Percentiles rank a stretch among this genome's conserved stretches.
Conservation (phyloP, 2,329 filamentous ascomycete species). For the Colletotrichum magnum region DNA sequence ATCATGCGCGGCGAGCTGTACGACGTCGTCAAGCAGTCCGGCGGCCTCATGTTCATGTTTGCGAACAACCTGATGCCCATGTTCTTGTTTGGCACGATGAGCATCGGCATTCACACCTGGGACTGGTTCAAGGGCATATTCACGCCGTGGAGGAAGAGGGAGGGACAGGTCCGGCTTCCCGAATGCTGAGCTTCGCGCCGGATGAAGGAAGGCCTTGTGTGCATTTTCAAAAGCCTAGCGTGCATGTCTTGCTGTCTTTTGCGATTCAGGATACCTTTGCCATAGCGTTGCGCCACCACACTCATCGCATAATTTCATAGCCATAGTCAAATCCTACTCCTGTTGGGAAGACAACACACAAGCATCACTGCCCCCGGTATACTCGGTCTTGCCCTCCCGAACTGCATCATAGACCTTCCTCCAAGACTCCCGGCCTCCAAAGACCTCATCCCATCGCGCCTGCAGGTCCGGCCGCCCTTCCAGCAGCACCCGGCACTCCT, state of each 20-base stretch:
- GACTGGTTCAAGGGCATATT: conserved; percentile 26
- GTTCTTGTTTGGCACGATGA: conserved; percentile 53
- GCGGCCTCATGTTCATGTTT: conserved; percentile 54
- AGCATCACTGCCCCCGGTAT: too few species aligned
- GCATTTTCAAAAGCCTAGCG: background rate
- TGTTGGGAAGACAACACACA: too few species aligned
- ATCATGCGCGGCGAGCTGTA: conserved; percentile 60
- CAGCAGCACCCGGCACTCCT: background rate
- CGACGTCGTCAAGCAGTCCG: conserved; percentile 54
- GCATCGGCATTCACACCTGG: conserved; percentile 45
- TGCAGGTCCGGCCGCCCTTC: conserved; percentile 8
- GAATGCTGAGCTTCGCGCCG: conserved; percentile 5
- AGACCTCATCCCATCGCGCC: conserved; percentile 2
- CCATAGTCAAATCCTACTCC: background rate
- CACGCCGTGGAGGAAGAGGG: conserved; percentile 6
- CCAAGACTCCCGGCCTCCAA: conserved; percentile 1
- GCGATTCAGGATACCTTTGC: background rate
- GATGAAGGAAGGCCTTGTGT: background rate
- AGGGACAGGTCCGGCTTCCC: conserved; percentile 18
- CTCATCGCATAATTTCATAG: background rate
- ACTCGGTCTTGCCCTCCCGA: background rate
- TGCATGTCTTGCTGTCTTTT: background rate
- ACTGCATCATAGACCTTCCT: background rate
- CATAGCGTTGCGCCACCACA: background rate
- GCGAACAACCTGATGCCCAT: conserved; percentile 55